Evolutionary conservation across 768 basidiomycete species (phyloP).

Genomic region (Russula griseocarnosa): DNA sequence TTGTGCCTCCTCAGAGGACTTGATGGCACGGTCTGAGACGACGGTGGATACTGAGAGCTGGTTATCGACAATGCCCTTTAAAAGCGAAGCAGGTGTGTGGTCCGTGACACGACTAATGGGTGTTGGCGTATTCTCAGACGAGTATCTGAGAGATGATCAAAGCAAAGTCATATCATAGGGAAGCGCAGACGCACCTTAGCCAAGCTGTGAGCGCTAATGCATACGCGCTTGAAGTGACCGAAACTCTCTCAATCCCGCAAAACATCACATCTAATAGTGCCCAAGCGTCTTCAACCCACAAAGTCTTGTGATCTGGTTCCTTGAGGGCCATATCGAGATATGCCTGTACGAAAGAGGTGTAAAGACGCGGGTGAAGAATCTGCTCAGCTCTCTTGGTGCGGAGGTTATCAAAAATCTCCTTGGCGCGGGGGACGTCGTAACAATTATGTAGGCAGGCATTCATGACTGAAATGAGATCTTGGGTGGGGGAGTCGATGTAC

Average conservation of each 20-base stretch:
- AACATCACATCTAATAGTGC: conserved; percentile 58
- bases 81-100: conserved; percentile 31
- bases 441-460: conserved; percentile 75
- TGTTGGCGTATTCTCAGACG: conserved; percentile 33
- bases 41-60: conserved; percentile 49
- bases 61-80: conserved; percentile 42
- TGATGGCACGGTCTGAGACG: conserved; percentile 54
- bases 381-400: conserved; percentile 44
- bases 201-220: conserved; percentile 62
- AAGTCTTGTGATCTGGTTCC: conserved; percentile 41
- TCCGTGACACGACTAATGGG: conserved; percentile 20
- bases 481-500: conserved; percentile 61
- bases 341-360: conserved; percentile 64
- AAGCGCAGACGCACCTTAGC: conserved; percentile 42
- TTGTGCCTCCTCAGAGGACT: conserved; percentile 52
- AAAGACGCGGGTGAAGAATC: conserved; percentile 46
- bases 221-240: conserved; percentile 58
- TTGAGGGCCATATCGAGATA: conserved; percentile 58
- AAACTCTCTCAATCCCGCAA: conserved; percentile 42
- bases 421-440: conserved; percentile 75
- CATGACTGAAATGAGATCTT: conserved; percentile 73
- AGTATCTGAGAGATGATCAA: conserved; percentile 38
- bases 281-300: conserved; percentile 65
- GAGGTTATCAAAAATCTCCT: conserved; percentile 63
- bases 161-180: not conserved